These are phyloP conservation scores for Penicillium angulare DNA, from an alignment of 495 filamentous ascomycete species.

Conservation along the genomic window DNA sequence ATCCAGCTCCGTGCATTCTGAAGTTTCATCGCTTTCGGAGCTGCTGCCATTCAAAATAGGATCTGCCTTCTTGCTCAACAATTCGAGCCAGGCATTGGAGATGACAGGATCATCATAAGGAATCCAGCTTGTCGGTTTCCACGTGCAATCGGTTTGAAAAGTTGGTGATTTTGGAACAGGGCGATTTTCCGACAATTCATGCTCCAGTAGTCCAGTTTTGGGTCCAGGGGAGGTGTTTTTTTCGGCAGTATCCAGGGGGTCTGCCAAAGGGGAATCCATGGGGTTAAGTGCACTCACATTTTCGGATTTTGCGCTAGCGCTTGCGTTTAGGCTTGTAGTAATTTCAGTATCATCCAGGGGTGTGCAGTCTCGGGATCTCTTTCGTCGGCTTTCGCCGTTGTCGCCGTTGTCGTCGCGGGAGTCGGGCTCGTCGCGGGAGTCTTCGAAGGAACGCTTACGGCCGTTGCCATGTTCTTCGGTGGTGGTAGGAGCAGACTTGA, in stretches of 20 bases:
- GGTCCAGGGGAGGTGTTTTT: background rate
- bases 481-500: conserved; percentile 38
- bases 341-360: conserved; percentile 7
- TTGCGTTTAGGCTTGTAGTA: conserved; percentile 4
- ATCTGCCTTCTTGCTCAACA: too few relatives aligned
- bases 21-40: too few relatives aligned
- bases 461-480: conserved; percentile 31
- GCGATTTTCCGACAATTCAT: too few relatives aligned
- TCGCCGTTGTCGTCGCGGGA: conserved; percentile 13
- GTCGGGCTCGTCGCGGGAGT: conserved; percentile 27
- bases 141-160: too few relatives aligned
- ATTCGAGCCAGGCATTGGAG: too few relatives aligned
- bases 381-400: conserved; percentile 33
- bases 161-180: too few relatives aligned
- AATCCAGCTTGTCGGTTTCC: too few relatives aligned
- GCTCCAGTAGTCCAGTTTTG: too few relatives aligned
- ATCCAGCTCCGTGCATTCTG: too few relatives aligned
- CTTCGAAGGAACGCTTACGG: conserved; percentile 59
- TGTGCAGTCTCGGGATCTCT: conserved; percentile 47
- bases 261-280: background rate
- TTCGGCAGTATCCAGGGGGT: background rate
- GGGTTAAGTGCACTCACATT: conserved; percentile 8
- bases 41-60: too few relatives aligned
- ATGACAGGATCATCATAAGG: too few relatives aligned
- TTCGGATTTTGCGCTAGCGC: background rate